These are phyloP conservation scores for Pseudonitzschia pungens DNA, from an alignment of 108 stramenopile genomes.

Conservation along the genomic window DNA sequence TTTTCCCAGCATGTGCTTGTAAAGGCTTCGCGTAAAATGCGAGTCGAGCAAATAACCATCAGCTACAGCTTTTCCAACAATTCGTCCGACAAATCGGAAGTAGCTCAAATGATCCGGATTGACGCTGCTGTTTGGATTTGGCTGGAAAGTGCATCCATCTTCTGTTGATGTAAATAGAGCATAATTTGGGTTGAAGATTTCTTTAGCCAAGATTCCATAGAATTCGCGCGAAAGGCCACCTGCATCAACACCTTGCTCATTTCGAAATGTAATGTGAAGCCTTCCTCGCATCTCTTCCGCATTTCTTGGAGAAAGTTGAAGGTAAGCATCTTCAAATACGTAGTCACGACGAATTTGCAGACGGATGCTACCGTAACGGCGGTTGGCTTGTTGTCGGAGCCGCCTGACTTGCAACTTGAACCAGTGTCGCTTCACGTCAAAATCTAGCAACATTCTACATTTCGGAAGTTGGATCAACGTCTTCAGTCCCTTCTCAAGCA, in stretches of 20 bases:
- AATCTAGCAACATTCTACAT: conserved; percentile 86
- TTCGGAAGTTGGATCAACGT: conserved; percentile 84
- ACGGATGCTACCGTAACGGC: conserved; percentile 83
- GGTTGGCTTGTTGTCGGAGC: conserved; percentile 80
- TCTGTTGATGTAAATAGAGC: conserved; percentile 95
- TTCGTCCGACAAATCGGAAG: conserved; percentile 96
- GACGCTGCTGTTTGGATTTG: conserved; percentile 92
- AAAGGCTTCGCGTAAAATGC: conserved; percentile 96
- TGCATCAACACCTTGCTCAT: conserved; percentile 98
- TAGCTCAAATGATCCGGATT: conserved; percentile 96
- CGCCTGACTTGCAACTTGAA: conserved; percentile 86
- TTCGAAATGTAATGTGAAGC: conserved; percentile 91
- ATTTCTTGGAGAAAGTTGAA: conserved; percentile 86
- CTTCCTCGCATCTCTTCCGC: conserved; percentile 96
- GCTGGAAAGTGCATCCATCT: conserved; percentile 97
- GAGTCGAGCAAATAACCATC: conserved; percentile 97
- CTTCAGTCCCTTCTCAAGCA: conserved; percentile 85
- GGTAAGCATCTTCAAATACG: conserved; percentile 96
- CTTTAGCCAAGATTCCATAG: conserved; percentile 94
- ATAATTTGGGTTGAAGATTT: conserved; percentile 98
- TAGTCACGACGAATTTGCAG: conserved; percentile 83
- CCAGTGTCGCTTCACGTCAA: conserved; percentile 94
- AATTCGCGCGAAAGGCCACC: conserved; percentile 98
- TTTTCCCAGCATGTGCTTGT: conserved; percentile 98
- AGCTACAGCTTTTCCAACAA: conserved; percentile 97